These are phyloP conservation scores for Penicilliopsis zonata DNA, from an alignment of 495 filamentous ascomycete genomes.

Conservation along the genomic window DNA sequence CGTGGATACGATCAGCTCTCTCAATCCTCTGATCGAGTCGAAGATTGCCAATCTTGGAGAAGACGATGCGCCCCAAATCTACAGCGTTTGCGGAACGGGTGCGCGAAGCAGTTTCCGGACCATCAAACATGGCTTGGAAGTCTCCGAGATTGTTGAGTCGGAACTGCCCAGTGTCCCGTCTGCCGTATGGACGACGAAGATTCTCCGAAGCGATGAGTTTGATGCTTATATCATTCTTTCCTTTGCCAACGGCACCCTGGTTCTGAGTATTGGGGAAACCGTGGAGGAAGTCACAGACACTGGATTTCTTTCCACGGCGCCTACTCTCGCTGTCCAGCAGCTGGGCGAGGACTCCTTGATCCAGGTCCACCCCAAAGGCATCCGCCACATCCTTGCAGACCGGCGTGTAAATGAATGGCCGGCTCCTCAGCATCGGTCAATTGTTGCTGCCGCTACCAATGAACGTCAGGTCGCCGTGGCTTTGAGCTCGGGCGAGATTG, in stretches of 20 bases:
- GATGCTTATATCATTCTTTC: conserved; percentile 71
- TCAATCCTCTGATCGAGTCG: conserved; percentile 85
- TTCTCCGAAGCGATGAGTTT: conserved; percentile 69
- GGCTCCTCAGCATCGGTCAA: conserved; percentile 82
- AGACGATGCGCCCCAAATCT: conserved; percentile 95
- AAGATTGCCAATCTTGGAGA: conserved; percentile 79
- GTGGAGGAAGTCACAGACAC: conserved; percentile 92
- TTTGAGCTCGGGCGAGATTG: conserved; percentile 87
- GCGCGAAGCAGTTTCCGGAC: conserved; percentile 82
- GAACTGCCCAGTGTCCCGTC: conserved; percentile 76
- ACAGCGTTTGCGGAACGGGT: conserved; percentile 77
- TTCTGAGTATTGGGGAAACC: conserved; percentile 89
- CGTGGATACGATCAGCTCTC: conserved; percentile 73
- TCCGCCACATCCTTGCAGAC: conserved; percentile 73
- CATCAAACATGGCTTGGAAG: conserved; percentile 83
- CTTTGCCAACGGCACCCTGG: conserved; percentile 61
- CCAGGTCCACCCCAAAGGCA: conserved; percentile 91
- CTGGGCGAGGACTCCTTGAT: conserved; percentile 87
- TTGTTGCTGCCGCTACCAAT: conserved; percentile 93
- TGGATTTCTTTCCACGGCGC: conserved; percentile 74
- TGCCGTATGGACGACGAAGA: conserved; percentile 90
- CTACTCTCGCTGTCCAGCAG: conserved; percentile 86
- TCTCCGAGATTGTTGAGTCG: conserved; percentile 87
- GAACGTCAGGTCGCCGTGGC: conserved; percentile 87
- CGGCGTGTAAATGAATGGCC: conserved; percentile 89